Conservation (phyloP, 306 rosid genomes). For the Fagus sylvatica region DNA sequence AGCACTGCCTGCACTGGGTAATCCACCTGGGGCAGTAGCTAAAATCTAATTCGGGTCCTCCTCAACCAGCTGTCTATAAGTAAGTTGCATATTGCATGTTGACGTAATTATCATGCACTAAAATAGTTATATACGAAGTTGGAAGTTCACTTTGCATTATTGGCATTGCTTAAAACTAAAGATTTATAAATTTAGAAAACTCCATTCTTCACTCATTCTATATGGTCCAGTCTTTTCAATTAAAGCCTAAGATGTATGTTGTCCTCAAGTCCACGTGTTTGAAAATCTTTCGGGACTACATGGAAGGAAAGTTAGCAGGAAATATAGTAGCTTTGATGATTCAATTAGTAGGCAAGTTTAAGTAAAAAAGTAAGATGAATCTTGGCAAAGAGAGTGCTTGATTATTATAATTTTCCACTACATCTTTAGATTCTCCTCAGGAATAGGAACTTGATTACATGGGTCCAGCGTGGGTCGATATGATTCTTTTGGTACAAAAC, state of each 20-base stretch:
- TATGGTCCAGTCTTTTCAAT: neutral
- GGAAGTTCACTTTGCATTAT: conserved; percentile 35
- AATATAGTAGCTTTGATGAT: neutral
- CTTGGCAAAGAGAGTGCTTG: neutral
- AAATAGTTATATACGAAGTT: conserved; percentile 24
- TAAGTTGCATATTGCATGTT: conserved; percentile 11
- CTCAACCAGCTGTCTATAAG: neutral
- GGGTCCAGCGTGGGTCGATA: neutral
- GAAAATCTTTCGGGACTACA: neutral
- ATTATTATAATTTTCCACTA: neutral
- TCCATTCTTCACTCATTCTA: conserved; percentile 13
- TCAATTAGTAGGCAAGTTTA: conserved; percentile 12
- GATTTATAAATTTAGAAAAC: conserved; percentile 14
- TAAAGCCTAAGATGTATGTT: neutral
- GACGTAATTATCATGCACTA: conserved; percentile 10
- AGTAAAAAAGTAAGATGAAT: neutral
- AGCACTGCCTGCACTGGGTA: neutral
- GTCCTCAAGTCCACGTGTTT: neutral
- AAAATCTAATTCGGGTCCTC: neutral
- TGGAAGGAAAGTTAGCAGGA: neutral
- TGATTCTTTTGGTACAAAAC: neutral
- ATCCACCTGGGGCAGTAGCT: conserved; percentile 1
- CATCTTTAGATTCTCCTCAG: conserved; percentile 1
- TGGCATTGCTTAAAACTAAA: conserved; percentile 9
- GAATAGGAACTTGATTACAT: conserved; percentile 33